phyloP scores from a whole-genome alignment of 2,329 filamentous ascomycete species.

The Cladosporium colombiae region DNA sequence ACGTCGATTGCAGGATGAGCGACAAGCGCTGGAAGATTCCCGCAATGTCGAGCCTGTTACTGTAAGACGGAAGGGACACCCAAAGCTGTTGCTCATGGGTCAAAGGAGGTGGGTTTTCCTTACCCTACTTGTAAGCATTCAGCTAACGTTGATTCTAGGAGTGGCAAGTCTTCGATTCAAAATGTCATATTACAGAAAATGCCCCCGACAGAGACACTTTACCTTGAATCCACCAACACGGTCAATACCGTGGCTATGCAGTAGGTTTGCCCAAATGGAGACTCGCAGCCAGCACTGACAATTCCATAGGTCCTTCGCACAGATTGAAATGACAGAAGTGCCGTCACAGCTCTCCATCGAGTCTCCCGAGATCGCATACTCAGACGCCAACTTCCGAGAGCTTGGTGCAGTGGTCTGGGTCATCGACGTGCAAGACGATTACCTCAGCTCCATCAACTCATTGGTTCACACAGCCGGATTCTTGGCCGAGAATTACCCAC shows the following conservation, averaged over 20 bases:
- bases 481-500: conserved; percentile 83
- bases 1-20: conserved; percentile 31
- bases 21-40: conserved; percentile 16
- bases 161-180: conserved; percentile 96
- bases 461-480: conserved; percentile 88
- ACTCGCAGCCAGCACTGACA: background rate
- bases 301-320: conserved; percentile 83
- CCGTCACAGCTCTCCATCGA: conserved; percentile 93
- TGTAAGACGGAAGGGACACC: conserved; percentile 44
- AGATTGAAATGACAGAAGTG: conserved; percentile 98
- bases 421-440: conserved; percentile 97
- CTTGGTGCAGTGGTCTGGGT: conserved; percentile 97
- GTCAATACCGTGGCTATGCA: conserved; percentile 96
- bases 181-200: conserved; percentile 99
- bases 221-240: conserved; percentile 88
- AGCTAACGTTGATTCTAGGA: conserved; percentile 57
- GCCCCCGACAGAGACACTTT: conserved; percentile 91
- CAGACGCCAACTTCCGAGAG: conserved; percentile 90
- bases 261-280: conserved; percentile 56
- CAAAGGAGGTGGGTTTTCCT: conserved; percentile 71
- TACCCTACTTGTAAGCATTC: conserved; percentile 22
- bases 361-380: conserved; percentile 77
- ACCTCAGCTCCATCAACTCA: conserved; percentile 83
- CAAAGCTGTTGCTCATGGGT: conserved; percentile 89
- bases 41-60: conserved; percentile 19